These are phyloP conservation scores for Zizania palustris DNA, from an alignment of 202 grass and related monocot genomes.

Conservation along the genomic window DNA sequence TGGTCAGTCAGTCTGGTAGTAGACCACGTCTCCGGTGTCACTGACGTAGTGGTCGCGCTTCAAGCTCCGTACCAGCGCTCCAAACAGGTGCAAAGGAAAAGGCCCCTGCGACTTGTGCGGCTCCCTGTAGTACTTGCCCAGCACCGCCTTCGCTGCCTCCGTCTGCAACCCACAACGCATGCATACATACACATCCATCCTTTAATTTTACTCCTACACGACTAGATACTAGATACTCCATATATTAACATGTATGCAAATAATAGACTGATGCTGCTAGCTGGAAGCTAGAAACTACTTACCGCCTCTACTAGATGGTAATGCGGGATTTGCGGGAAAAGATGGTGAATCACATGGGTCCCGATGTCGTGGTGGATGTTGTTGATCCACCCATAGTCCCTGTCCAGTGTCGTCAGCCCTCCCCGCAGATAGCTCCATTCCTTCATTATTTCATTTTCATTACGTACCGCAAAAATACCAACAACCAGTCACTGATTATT, in stretches of 20 bases:
- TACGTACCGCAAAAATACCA: neutral
- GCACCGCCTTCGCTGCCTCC: constrained; percentile 66
- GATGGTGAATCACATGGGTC: constrained; percentile 85
- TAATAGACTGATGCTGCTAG: too few relatives aligned
- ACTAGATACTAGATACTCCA: too few relatives aligned
- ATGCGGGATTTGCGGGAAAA: constrained; percentile 85
- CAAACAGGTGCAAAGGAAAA: constrained; percentile 70
- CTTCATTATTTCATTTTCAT: neutral
- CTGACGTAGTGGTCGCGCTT: constrained; percentile 63
- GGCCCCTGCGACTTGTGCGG: constrained; percentile 64
- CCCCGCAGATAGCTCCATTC: constrained; percentile 85
- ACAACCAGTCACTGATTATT: too few relatives aligned
- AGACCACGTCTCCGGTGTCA: constrained; percentile 70
- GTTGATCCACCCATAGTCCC: constrained; percentile 86
- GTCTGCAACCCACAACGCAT: constrained; percentile 46
- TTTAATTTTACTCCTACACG: neutral
- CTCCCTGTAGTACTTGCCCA: constrained; percentile 79
- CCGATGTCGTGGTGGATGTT: constrained; percentile 88
- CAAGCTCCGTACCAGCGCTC: constrained; percentile 48
- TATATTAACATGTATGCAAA: too few relatives aligned
- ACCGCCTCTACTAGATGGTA: constrained; percentile 88
- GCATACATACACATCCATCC: neutral
- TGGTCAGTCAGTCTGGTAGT: constrained; percentile 68
- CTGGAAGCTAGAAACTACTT: neutral
- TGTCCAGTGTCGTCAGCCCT: constrained; percentile 75